phyloP scores from a whole-genome alignment of 306 rosid species.

The Inga leiocalycina region DNA sequence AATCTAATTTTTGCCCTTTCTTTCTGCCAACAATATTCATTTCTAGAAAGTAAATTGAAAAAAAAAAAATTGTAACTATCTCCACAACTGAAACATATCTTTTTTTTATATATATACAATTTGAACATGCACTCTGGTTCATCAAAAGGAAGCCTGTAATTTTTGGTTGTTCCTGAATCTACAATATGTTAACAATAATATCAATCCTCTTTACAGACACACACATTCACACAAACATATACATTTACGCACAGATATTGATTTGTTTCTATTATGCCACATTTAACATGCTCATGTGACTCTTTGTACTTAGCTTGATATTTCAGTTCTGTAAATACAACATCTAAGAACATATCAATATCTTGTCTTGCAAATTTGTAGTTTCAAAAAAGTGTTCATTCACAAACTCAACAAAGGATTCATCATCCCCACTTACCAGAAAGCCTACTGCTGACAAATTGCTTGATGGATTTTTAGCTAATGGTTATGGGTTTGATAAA shows the following conservation, averaged over 20 bases:
- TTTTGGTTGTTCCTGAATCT: not conserved
- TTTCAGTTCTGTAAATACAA: not conserved
- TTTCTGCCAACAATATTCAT: too few species aligned
- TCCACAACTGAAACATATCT: not conserved
- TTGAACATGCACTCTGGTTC: not conserved
- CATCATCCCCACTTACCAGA: not conserved
- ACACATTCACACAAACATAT: not conserved
- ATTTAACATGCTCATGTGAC: not conserved
- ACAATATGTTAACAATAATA: not conserved
- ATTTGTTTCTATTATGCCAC: not conserved
- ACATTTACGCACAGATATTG: not conserved
- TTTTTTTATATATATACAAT: too few species aligned
- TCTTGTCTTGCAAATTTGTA: not conserved
- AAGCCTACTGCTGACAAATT: conserved; percentile 29
- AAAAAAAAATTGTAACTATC: not conserved
- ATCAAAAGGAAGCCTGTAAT: not conserved
- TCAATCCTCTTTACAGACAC: conserved; percentile 1
- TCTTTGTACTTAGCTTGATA: not conserved
- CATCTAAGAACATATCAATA: not conserved
- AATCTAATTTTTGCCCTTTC: too few species aligned
- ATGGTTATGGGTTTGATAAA: conserved; percentile 37
- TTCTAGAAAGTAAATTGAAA: too few species aligned
- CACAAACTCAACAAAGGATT: not conserved
- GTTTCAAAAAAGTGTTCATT: not conserved
- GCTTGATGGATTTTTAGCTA: conserved; percentile 38